These are phyloP conservation scores for Pyricularia grisea DNA, from an alignment of 2,329 filamentous ascomycete genomes.

Conservation along the genomic window DNA sequence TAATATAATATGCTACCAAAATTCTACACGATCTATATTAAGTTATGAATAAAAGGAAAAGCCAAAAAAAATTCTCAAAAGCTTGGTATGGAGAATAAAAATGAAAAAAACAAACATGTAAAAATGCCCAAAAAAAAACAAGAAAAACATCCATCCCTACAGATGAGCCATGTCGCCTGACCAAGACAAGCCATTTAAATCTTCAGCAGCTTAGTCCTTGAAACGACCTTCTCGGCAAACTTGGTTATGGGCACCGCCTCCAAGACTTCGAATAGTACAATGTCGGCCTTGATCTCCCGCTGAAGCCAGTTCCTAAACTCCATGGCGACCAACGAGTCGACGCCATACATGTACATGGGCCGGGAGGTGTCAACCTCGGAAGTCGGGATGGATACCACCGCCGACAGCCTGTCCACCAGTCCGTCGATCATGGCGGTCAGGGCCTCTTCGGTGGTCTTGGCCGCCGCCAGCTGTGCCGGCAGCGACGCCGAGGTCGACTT, in stretches of 20 bases:
- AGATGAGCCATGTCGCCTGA: no score
- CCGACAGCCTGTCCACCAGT: neutral
- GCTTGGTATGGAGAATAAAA: no score
- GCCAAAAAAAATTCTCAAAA: no score
- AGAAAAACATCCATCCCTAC: no score
- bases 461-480: slow-evolving; percentile 1
- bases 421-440: slow-evolving; percentile 32
- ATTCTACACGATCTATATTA: no score
- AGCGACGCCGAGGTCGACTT: slow-evolving; percentile 5
- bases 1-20: no score
- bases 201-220: neutral
- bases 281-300: neutral
- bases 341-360: slow-evolving; percentile 16
- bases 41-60: no score
- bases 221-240: neutral
- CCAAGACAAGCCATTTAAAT: no score
- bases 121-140: no score
- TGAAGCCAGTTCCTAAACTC: slow-evolving; percentile 25
- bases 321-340: slow-evolving; percentile 32
- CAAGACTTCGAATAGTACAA: neutral
- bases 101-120: no score
- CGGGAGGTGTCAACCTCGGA: neutral
- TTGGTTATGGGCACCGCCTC: neutral
- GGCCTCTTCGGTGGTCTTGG: slow-evolving; percentile 7
- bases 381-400: slow-evolving; percentile 5